Percentiles rank a stretch among this genome's conserved stretches.
Evolutionary conservation across 352 stramenopile species (phyloP).

Genomic region (Phytophthora pistaciae): DNA sequence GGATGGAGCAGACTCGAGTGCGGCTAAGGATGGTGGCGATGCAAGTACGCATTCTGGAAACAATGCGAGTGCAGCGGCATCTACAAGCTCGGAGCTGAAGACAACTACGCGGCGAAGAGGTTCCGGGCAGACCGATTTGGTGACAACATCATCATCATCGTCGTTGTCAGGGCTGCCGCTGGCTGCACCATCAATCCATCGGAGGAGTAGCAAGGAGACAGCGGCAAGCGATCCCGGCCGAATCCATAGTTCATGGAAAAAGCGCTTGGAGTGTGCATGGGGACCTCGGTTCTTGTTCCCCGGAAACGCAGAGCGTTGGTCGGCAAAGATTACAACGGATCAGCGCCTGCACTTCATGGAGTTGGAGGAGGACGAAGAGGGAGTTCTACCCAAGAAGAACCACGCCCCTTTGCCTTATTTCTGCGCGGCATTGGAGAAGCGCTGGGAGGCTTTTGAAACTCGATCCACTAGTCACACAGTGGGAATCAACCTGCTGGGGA

Average conservation of each 20-base stretch:
- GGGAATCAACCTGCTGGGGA: constrained; percentile 56
- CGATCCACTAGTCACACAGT: constrained; percentile 66
- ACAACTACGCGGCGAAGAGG: constrained; percentile 22
- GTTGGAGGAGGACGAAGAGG: constrained; percentile 35
- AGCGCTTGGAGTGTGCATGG: constrained; percentile 65
- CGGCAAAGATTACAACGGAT: constrained; percentile 14
- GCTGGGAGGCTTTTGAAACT: constrained; percentile 61
- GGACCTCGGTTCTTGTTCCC: constrained; percentile 63
- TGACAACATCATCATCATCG: constrained; percentile 27
- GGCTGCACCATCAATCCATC: constrained; percentile 10
- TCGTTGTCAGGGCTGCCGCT: constrained; percentile 30
- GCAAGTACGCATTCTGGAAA: constrained; percentile 6
- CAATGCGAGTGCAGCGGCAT: constrained; percentile 6
- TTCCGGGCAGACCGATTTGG: constrained; percentile 20
- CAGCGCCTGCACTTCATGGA: constrained; percentile 28
- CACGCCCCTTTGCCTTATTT: constrained; percentile 51
- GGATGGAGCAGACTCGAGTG: constrained; percentile 17
- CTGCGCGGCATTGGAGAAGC: constrained; percentile 53
- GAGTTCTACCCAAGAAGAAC: constrained; percentile 31
- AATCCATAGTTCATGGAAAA: constrained; percentile 63
- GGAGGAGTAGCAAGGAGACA: constrained; percentile 30
- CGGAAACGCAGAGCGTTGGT: constrained; percentile 39
- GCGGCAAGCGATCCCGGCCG: constrained; percentile 29
- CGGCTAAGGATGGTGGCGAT: constrained; percentile 1
- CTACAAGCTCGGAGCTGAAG: constrained; percentile 8